These are phyloP conservation scores for Astrephomene gubernaculifera DNA, from an alignment of 139 green algal genomes.

Conservation along the genomic window DNA sequence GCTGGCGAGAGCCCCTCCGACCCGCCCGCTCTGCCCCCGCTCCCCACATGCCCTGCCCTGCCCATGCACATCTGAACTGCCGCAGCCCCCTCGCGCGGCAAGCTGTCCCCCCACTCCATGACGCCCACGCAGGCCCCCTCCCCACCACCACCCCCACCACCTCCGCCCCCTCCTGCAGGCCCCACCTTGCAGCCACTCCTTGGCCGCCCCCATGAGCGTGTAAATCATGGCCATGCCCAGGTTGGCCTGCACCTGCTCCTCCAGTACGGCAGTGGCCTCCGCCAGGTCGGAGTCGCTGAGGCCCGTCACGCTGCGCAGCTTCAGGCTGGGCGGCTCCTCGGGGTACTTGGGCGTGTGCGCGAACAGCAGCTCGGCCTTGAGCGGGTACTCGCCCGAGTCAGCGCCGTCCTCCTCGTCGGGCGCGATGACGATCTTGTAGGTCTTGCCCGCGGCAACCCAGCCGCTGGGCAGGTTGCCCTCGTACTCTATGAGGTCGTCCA, in stretches of 20 bases:
- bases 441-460: constrained; percentile 53
- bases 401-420: constrained; percentile 37
- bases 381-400: constrained; percentile 11
- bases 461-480: constrained; percentile 54
- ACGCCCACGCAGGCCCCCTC: background rate
- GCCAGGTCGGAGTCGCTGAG: constrained; percentile 78
- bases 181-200: constrained; percentile 76
- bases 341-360: constrained; percentile 73
- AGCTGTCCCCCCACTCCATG: background rate
- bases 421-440: constrained; percentile 47
- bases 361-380: constrained; percentile 67
- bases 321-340: constrained; percentile 66
- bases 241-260: constrained; percentile 64
- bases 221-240: constrained; percentile 90
- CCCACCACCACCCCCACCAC: background rate
- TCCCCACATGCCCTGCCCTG: background rate
- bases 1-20: too few relatives aligned
- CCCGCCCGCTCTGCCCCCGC: too few relatives aligned
- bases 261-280: constrained; percentile 37
- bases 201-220: constrained; percentile 74
- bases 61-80: background rate
- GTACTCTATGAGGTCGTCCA: constrained; percentile 68
- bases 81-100: background rate
- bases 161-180: background rate
- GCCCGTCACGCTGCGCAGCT: constrained; percentile 71